Base-by-base conservation (phyloP, 805 yeast genomes). In the Wickerhamomyces mucosus region DNA sequence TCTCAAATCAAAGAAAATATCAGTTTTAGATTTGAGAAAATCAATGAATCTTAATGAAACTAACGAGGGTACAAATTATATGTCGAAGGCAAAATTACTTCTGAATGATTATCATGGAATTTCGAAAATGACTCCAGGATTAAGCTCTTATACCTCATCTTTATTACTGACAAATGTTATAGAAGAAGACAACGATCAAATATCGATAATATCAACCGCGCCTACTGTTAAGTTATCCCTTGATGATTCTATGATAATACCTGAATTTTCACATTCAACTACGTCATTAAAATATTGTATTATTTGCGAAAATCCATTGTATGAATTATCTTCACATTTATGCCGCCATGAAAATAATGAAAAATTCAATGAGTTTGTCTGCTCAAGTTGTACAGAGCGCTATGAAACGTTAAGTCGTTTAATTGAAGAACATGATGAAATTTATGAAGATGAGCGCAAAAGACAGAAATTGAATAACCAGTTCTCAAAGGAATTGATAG, bases 221-320 rank as follows among this genome's bases (percentile, higher is more conserved):
- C n/a, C n/a, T n/a, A n/a, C n/a, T n/a, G n/a, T n/a, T n/a, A n/a
- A n/a, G n/a, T n/a, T n/a, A n/a, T n/a, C n/a, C n/a, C n/a, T n/a
- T n/a, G n/a, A n/a, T n/a, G n/a, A n/a, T n/a, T n/a, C n/a, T n/a
- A n/a, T n/a, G n/a, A n/a, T n/a, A n/a, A n/a, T n/a, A n/a, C n/a
- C n/a, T n/a, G n/a, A n/a, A n/a, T n/a, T n/a, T n/a, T n/a, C n/a
- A n/a, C n/a, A n/a, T n/a, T n/a, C n/a, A n/a, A n/a, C n/a, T n/a
- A n/a, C n/a, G n/a, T n/a, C n/a, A 3, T 32, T 63, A 29, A 58
- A 55, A 30, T 52, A 50, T 28, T 79, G 89, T 47, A 72, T 76
- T n/a, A 57, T 79, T 10, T 79, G 89, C 51, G 83, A 77, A 23
- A 69, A 66, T 33, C 82, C 85, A 12, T 50, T 79, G 18, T 79